Percentiles rank a stretch among this genome's conserved stretches.
These are phyloP conservation scores for Xerocomus nothofagi DNA, from an alignment of 1,284 basidiomycete genomes.

Conservation along the genomic window DNA sequence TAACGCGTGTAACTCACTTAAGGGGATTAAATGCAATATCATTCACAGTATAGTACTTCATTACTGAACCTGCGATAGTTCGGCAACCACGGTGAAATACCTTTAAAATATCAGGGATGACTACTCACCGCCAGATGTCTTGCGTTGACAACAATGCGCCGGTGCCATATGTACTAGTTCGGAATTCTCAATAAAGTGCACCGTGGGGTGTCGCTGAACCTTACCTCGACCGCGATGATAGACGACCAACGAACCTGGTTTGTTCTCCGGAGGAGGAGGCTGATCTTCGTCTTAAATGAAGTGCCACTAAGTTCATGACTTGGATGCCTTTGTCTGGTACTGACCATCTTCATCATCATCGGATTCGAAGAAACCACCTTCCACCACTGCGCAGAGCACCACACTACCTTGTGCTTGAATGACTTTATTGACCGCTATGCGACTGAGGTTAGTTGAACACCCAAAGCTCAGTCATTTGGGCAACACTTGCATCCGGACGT, in stretches of 20 bases:
- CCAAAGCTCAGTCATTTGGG: not conserved
- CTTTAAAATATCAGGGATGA: not conserved
- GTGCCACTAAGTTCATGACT: not conserved
- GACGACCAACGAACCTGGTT: slow-evolving; percentile 39
- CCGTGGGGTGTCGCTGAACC: not conserved
- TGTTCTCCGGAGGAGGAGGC: slow-evolving; percentile 40
- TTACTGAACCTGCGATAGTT: slow-evolving; percentile 17
- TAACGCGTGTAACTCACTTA: slow-evolving; percentile 25
- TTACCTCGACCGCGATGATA: slow-evolving; percentile 31
- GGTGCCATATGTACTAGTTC: slow-evolving; percentile 23
- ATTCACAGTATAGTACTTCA: slow-evolving; percentile 34
- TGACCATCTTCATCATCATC: slow-evolving; percentile 35
- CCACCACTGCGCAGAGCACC: slow-evolving; percentile 39
- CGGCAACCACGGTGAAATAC: not conserved
- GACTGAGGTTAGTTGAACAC: slow-evolving; percentile 10
- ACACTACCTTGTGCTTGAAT: slow-evolving; percentile 38
- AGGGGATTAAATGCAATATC: slow-evolving; percentile 37
- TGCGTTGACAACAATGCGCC: slow-evolving; percentile 24
- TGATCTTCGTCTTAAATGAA: slow-evolving; percentile 4
- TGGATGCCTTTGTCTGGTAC: slow-evolving; percentile 1
- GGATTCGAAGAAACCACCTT: slow-evolving; percentile 38
- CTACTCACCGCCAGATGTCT: slow-evolving; percentile 23
- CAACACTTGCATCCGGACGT: slow-evolving; percentile 30
- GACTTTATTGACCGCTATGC: slow-evolving; percentile 43
- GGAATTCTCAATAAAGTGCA: not conserved